These are phyloP conservation scores for Ceratobasidium sp. DNA, from an alignment of 1,284 basidiomycete genomes.

Conservation along the genomic window DNA sequence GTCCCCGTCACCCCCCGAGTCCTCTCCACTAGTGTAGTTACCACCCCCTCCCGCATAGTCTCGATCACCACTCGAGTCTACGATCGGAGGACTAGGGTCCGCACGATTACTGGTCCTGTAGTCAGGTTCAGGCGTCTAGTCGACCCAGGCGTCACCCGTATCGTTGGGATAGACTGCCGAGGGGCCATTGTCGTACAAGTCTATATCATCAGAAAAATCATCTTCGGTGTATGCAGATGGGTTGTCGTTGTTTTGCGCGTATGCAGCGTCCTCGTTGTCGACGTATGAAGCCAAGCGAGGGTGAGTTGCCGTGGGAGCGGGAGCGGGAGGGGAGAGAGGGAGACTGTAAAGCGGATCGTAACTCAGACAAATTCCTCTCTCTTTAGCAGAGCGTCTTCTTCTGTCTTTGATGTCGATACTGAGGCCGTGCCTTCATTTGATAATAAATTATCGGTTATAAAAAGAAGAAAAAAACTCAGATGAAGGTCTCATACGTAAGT, in stretches of 20 bases:
- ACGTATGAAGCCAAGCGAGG: background rate
- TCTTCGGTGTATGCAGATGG: background rate
- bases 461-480: background rate
- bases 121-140: background rate
- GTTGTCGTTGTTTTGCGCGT: background rate
- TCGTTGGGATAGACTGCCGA: background rate
- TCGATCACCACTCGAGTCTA: background rate
- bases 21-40: background rate
- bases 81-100: background rate
- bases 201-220: background rate
- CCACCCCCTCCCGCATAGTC: background rate
- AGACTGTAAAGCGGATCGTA: no score
- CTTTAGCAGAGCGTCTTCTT: no score
- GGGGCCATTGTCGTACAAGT: background rate
- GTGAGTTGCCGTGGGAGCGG: no score
- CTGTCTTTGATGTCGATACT: no score
- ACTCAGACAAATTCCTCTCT: no score
- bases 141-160: background rate
- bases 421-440: no score
- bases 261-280: background rate
- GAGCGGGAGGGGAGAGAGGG: no score
- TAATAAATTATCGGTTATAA: no score
- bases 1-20: background rate
- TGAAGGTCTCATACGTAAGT: background rate
- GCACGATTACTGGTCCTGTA: background rate